Conservation (phyloP, 257 asterid genomes). For the Nemophila menziesii region DNA sequence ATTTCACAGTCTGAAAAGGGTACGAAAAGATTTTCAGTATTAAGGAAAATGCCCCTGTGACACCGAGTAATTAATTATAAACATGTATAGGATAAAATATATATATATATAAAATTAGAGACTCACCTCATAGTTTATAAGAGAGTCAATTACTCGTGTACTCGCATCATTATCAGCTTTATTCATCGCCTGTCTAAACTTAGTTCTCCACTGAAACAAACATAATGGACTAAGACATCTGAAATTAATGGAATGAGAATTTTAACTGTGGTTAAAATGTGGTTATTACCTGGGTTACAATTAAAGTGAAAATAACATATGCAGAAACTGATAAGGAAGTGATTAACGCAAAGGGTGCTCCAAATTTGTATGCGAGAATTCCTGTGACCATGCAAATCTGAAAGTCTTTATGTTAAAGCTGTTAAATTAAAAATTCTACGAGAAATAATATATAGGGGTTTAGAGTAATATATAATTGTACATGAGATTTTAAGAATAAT, state of each 20-base stretch:
- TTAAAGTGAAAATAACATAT: slow-evolving; percentile 68
- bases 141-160: slow-evolving; percentile 83
- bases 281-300: slow-evolving; percentile 86
- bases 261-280: slow-evolving; percentile 2
- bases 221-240: slow-evolving; percentile 9
- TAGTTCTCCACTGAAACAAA: slow-evolving; percentile 89
- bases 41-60: slow-evolving; percentile 1
- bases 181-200: slow-evolving; percentile 90
- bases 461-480: neutral
- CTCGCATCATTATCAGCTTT: slow-evolving; percentile 97
- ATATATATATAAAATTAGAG: slow-evolving; percentile 4
- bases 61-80: neutral
- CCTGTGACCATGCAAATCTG: slow-evolving; percentile 97
- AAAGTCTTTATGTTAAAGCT: slow-evolving; percentile 31
- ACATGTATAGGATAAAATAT: neutral
- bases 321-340: slow-evolving; percentile 81
- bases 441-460: slow-evolving; percentile 3
- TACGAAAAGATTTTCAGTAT: slow-evolving; percentile 8
- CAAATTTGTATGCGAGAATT: slow-evolving; percentile 93
- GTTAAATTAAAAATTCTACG: slow-evolving; percentile 9
- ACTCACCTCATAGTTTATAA: slow-evolving; percentile 87
- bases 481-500: neutral
- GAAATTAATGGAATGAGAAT: neutral
- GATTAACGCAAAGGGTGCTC: slow-evolving; percentile 97
- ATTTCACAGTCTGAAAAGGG: slow-evolving; percentile 82